Conservation (phyloP, 202 grass and related monocot genomes). For the Sporobolus alterniflorus region DNA sequence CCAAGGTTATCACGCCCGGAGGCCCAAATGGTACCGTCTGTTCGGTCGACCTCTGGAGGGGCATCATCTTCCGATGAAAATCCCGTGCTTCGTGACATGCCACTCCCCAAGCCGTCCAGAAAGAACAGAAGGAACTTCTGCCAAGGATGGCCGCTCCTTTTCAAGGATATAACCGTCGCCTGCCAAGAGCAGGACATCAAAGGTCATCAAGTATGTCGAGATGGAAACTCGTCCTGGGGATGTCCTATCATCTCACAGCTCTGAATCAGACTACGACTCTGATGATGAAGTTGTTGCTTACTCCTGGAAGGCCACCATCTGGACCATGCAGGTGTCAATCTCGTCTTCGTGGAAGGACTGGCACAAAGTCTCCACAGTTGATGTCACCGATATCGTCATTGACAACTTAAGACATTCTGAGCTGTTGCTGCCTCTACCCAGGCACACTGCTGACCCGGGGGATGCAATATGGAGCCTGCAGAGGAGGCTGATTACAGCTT, state of each 20-base stretch:
- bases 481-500: not conserved
- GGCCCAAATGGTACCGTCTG: not conserved
- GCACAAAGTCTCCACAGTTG: not conserved
- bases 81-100: constrained; percentile 2
- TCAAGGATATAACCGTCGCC: not conserved
- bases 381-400: not conserved
- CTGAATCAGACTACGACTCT: not conserved
- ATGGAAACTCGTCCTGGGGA: not conserved
- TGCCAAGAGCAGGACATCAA: not conserved
- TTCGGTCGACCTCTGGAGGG: constrained; percentile 18
- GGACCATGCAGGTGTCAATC: not conserved
- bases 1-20: not conserved
- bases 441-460: not conserved
- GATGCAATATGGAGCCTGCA: not conserved
- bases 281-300: not conserved
- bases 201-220: not conserved
- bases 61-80: not conserved
- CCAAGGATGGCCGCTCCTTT: not conserved
- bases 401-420: not conserved
- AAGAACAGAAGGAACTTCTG: not conserved
- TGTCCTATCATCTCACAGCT: not conserved
- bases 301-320: constrained; percentile 3
- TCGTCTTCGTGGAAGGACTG: not conserved
- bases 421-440: not conserved
- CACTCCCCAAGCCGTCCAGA: not conserved